Conservation (phyloP, 2,329 filamentous ascomycete genomes). For the Trichothecium roseum region DNA sequence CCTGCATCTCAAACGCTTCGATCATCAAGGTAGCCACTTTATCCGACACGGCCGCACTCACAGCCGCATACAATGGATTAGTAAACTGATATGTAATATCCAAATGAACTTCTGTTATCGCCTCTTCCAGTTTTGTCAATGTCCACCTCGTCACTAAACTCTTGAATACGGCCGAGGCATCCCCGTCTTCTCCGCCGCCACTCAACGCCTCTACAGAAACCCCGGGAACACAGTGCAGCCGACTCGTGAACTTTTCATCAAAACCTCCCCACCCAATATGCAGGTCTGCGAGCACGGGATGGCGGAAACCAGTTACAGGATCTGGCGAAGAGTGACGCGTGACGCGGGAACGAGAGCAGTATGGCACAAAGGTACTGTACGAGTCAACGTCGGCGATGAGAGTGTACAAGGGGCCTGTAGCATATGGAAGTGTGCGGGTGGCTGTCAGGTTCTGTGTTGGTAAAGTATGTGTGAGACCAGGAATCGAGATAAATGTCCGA, state of each 20-base stretch:
- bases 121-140: conserved; percentile 32
- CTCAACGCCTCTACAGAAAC: conserved; percentile 68
- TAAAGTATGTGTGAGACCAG: conserved; percentile 10
- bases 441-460: conserved; percentile 56
- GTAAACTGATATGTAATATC: conserved; percentile 73
- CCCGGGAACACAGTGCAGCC: conserved; percentile 66
- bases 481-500: conserved; percentile 29
- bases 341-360: conserved; percentile 69
- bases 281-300: conserved; percentile 68
- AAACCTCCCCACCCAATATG: conserved; percentile 78
- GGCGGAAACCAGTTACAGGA: conserved; percentile 27
- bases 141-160: conserved; percentile 63
- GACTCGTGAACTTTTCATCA: conserved; percentile 72
- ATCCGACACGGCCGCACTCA: conserved; percentile 73
- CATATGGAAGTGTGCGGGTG: conserved; percentile 66
- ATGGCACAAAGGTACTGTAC: conserved; percentile 84
- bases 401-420: conserved; percentile 59
- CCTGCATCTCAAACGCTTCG: conserved; percentile 80
- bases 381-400: conserved; percentile 81
- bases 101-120: conserved; percentile 61
- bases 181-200: conserved; percentile 37
- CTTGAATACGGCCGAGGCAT: conserved; percentile 47
- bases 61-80: conserved; percentile 76
- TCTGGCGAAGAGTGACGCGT: conserved; percentile 59
- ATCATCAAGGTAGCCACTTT: conserved; percentile 85